Evolutionary conservation across 2,329 filamentous ascomycete species (phyloP).

Genomic region (Emericellopsis atlantica): DNA sequence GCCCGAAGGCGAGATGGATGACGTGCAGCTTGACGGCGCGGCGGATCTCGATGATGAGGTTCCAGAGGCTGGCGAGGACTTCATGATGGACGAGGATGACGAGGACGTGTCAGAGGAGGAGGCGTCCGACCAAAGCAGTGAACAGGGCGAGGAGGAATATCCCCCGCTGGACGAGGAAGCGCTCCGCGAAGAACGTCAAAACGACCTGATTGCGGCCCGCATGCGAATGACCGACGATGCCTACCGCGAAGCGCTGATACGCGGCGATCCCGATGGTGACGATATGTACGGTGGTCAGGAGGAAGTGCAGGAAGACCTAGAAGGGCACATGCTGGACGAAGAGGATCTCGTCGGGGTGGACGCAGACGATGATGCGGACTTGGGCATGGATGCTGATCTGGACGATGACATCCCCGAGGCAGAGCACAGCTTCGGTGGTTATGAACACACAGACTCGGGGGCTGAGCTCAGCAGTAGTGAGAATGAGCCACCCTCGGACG

Average conservation of each 20-base stretch:
- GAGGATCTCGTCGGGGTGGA: conserved; percentile 37
- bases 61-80: conserved; percentile 50
- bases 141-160: conserved; percentile 26
- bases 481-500: conserved; percentile 7
- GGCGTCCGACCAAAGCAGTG: conserved; percentile 25
- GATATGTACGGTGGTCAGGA: conserved; percentile 41
- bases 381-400: conserved; percentile 50
- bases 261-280: conserved; percentile 32
- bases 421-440: conserved; percentile 45
- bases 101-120: conserved; percentile 20
- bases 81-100: conserved; percentile 30
- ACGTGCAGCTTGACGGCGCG: conserved; percentile 41
- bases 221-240: conserved; percentile 49
- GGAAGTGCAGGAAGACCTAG: conserved; percentile 40
- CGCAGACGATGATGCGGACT: conserved; percentile 9
- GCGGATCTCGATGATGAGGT: conserved; percentile 62
- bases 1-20: conserved; percentile 34
- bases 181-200: conserved; percentile 29
- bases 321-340: conserved; percentile 49
- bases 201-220: conserved; percentile 33
- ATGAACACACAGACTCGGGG: conserved; percentile 70
- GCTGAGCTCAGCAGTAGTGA: conserved; percentile 43
- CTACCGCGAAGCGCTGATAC: conserved; percentile 44
- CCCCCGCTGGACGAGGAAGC: conserved; percentile 19
- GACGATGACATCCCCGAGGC: conserved; percentile 61